These are phyloP conservation scores for Orbilia brochopaga DNA, from an alignment of 2,329 filamentous ascomycete genomes.

Conservation along the genomic window DNA sequence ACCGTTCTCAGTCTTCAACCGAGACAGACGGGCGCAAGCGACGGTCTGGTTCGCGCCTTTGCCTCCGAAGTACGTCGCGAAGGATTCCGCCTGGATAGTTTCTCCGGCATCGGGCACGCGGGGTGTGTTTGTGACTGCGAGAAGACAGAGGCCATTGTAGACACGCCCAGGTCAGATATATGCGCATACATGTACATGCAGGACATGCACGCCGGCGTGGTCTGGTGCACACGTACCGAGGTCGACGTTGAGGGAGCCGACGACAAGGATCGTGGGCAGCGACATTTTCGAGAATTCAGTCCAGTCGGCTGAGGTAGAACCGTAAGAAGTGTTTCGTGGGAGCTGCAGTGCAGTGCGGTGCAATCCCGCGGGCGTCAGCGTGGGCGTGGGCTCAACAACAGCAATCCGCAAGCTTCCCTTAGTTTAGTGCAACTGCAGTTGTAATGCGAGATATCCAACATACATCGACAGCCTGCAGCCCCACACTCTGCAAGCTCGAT, in stretches of 20 bases:
- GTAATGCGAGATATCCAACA: too few relatives aligned
- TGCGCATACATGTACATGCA: neutral
- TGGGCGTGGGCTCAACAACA: neutral
- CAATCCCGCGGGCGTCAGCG: neutral
- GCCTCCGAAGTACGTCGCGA: constrained; percentile 81
- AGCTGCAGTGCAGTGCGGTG: neutral
- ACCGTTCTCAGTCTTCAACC: constrained; percentile 56
- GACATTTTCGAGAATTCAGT: constrained; percentile 42
- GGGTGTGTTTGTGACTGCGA: constrained; percentile 75
- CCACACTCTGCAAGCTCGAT: neutral
- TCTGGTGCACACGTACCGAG: constrained; percentile 59
- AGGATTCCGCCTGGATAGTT: constrained; percentile 79
- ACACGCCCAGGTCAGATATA: constrained; percentile 6
- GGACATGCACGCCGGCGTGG: neutral
- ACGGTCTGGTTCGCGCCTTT: constrained; percentile 97
- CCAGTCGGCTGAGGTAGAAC: neutral
- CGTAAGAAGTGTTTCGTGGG: neutral
- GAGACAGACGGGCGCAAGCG: constrained; percentile 80
- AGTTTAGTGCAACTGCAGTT: too few relatives aligned
- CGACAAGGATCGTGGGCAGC: constrained; percentile 69
- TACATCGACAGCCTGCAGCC: too few relatives aligned
- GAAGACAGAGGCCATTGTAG: neutral
- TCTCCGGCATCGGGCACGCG: constrained; percentile 85
- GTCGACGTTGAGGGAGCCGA: constrained; percentile 94
- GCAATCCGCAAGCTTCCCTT: too few relatives aligned